Evolutionary conservation across 2,329 filamentous ascomycete species (phyloP).

Genomic region (Hypoxylon sp.): DNA sequence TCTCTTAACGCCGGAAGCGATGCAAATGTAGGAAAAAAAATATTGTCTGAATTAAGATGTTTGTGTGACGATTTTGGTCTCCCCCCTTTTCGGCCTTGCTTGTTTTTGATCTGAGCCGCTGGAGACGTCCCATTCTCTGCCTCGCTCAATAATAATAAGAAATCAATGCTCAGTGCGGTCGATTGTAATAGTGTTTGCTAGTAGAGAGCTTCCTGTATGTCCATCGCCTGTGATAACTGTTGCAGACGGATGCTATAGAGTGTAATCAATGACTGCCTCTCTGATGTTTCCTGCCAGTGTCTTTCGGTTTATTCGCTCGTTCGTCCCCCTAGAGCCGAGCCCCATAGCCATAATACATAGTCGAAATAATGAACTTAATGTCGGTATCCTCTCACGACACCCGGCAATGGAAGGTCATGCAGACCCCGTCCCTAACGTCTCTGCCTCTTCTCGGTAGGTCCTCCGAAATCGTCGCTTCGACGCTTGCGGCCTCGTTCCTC

Average conservation of each 20-base stretch:
- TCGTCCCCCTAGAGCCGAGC: constrained; percentile 24
- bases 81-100: constrained; percentile 3
- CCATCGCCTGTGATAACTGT: constrained; percentile 22
- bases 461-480: constrained; percentile 64
- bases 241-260: constrained; percentile 37
- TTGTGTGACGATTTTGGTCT: not conserved
- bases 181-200: constrained; percentile 20
- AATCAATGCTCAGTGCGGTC: constrained; percentile 24
- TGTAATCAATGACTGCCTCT: constrained; percentile 34
- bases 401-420: constrained; percentile 32
- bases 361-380: constrained; percentile 38
- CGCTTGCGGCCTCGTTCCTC: constrained; percentile 61
- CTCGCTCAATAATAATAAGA: constrained; percentile 20
- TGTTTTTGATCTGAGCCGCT: constrained; percentile 11
- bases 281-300: constrained; percentile 30
- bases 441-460: constrained; percentile 65
- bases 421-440: constrained; percentile 58
- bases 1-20: constrained; percentile 24
- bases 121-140: constrained; percentile 2
- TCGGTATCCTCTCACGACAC: constrained; percentile 31
- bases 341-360: constrained; percentile 46
- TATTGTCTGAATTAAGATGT: constrained; percentile 16
- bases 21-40: constrained; percentile 13
- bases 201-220: constrained; percentile 16
- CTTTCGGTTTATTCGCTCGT: constrained; percentile 30